Evolutionary conservation across 805 yeast genomes (phyloP), one percentile per base, ranked within the genome.

Genomic region (Candida broadrunensis): DNA sequence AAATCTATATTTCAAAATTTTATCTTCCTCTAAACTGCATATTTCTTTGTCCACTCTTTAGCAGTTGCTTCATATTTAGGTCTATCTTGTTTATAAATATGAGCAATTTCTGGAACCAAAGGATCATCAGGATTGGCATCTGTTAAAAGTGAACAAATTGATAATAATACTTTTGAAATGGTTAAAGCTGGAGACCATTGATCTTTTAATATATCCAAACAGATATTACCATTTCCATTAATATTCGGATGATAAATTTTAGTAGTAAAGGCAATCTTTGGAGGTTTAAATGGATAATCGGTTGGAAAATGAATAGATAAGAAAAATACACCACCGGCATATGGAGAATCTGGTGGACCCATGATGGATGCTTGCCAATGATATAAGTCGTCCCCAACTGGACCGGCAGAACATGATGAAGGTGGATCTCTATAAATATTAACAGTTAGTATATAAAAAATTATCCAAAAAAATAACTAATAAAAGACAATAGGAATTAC

Each of bases 121-220:
- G 99, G 99, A 75, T 93, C 99, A 64, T 93, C 99, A 29, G 98
- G 98, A 61, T 91, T 91, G 38, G 99, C 98, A 66, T 93, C 98
- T 23, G 98, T 91, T 60, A 93, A 79, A 65, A 93, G 73, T 13
- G 98, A 91, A 64, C 97, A 90, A 58, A 93, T 91, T 25, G 97
- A 89, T 54, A 93, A 77, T 52, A 93, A 77, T 43, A 93, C 96
- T 72, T 93, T 93, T 16, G 98, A 88, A 52, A 93, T 88, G 38
- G 98, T 93, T 61, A 93, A 77, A 27, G 97, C 98, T 19, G 99
- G 99, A 19, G 98, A 90, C 99, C 99, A 93, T 66, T 91, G 96
- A 61, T 93, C 98, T 67, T 91, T 90, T 64, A 93, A 79, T 62
- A 93, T 91, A 69, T 93, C 99, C 52, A 91, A 77, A 77, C 99